Percentiles rank a stretch among this genome's conserved stretches.
Evolutionary conservation across 805 yeast species (phyloP).

Genomic region (Barnettozyma wickerhamii): DNA sequence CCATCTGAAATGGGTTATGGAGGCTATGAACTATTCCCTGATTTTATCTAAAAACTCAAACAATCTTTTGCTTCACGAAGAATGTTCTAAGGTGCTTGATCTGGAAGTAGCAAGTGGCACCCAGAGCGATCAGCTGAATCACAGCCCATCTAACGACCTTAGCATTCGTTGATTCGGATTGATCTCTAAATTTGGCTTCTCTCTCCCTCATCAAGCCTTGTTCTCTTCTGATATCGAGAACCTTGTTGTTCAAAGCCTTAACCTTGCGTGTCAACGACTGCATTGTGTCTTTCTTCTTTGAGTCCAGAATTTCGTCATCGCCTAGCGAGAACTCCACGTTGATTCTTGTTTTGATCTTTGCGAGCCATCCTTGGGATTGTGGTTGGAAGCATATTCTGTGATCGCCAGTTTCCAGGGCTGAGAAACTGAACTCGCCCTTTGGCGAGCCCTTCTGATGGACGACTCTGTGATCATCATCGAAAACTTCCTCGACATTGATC

Average conservation of each 20-base stretch:
- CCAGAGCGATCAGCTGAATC: conserved; percentile 63
- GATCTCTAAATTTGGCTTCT: conserved; percentile 74
- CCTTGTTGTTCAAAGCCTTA: conserved; percentile 50
- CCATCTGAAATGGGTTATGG: too few relatives aligned
- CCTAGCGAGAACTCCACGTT: conserved; percentile 73
- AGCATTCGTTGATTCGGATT: conserved; percentile 69
- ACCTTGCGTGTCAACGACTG: conserved; percentile 52
- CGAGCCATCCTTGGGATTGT: conserved; percentile 32
- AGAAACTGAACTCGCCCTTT: conserved; percentile 72
- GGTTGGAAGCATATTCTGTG: conserved; percentile 78
- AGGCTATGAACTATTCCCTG: too few relatives aligned
- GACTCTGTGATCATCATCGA: conserved; percentile 79
- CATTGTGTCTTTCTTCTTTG: conserved; percentile 51
- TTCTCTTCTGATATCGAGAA: conserved; percentile 58
- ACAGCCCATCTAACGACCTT: conserved; percentile 72
- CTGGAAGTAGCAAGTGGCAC: conserved; percentile 71
- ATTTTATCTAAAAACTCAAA: too few relatives aligned
- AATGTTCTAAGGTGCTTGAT: conserved; percentile 71
- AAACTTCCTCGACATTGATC: conserved; percentile 58
- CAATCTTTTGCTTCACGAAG: conserved; percentile 75
- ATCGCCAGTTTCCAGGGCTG: conserved; percentile 83
- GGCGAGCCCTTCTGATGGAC: conserved; percentile 60
- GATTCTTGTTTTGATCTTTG: conserved; percentile 54
- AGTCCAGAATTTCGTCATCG: conserved; percentile 58
- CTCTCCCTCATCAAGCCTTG: conserved; percentile 61